Percentiles rank a stretch among this genome's conserved stretches.
Conservation (phyloP, 768 basidiomycete genomes). For the Termitomyces sp. region DNA sequence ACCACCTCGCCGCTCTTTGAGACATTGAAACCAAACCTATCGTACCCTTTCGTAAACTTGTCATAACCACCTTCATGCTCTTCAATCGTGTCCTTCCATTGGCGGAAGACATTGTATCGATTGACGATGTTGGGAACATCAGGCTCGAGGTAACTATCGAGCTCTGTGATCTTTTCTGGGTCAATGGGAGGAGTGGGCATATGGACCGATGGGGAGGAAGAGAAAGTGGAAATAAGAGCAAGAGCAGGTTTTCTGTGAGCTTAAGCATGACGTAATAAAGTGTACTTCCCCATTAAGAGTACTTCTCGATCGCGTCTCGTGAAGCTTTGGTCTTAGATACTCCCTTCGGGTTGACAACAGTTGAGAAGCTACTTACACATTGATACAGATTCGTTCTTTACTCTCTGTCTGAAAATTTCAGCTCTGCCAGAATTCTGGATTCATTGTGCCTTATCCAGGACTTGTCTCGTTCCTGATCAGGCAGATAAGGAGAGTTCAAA, state of each 20-base stretch:
- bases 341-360: background rate
- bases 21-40: conserved; percentile 74
- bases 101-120: conserved; percentile 61
- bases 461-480: background rate
- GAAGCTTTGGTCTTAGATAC: background rate
- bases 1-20: conserved; percentile 58
- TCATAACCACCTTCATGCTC: conserved; percentile 82
- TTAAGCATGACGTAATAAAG: conserved; percentile 14
- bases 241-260: conserved; percentile 4
- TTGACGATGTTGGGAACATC: conserved; percentile 63
- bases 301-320: background rate
- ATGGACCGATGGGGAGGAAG: background rate
- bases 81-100: conserved; percentile 75
- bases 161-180: conserved; percentile 48
- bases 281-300: background rate
- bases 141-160: conserved; percentile 74
- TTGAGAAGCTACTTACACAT: background rate
- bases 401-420: background rate
- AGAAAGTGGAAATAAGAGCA: conserved; percentile 10
- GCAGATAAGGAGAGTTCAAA: background rate
- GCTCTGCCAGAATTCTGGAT: background rate
- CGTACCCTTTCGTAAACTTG: conserved; percentile 74
- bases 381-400: background rate
- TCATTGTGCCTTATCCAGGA: background rate
- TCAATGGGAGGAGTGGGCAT: conserved; percentile 48